Evolutionary conservation across 2,329 filamentous ascomycete species (phyloP).

Genomic region (Aspergillus puulaauensis): DNA sequence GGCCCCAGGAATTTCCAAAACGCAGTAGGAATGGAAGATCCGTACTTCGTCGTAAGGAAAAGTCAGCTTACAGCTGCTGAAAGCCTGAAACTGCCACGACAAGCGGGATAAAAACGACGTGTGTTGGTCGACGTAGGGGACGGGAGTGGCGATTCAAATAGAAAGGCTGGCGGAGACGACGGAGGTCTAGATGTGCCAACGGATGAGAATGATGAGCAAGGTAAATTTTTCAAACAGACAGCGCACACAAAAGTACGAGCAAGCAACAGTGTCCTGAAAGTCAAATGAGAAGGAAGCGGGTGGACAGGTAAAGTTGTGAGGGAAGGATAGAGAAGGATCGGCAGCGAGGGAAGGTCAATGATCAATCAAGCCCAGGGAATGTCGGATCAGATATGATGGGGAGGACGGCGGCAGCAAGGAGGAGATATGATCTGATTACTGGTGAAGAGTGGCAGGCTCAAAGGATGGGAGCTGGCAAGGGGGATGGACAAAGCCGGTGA

Average conservation of each 20-base stretch:
- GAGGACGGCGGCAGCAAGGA: conserved; percentile 7
- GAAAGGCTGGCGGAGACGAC: conserved; percentile 3
- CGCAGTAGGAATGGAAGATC: background rate
- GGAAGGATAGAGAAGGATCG: conserved; percentile 15
- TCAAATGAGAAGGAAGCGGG: conserved; percentile 3
- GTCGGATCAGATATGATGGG: conserved; percentile 26
- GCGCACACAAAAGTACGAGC: no score
- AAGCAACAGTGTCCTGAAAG: background rate
- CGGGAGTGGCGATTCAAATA: conserved; percentile 16
- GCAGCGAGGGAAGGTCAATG: conserved; percentile 18
- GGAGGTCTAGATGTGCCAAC: conserved; percentile 8
- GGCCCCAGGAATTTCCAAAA: background rate
- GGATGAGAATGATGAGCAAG: conserved; percentile 3
- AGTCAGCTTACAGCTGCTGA: no score
- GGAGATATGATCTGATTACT: conserved; percentile 10
- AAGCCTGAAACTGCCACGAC: background rate
- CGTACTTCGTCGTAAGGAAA: background rate
- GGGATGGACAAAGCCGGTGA: background rate
- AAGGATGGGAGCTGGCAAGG: background rate
- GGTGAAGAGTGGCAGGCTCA: background rate
- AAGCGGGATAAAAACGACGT: background rate
- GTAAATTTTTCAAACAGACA: background rate
- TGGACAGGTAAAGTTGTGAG: conserved; percentile 12
- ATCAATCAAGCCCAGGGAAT: conserved; percentile 16
- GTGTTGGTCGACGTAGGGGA: background rate